Percentiles rank a stretch among this genome's conserved stretches.
These are phyloP conservation scores for Breviolum minutum DNA, from an alignment of 73 alveolate species.

Conservation along the genomic window DNA sequence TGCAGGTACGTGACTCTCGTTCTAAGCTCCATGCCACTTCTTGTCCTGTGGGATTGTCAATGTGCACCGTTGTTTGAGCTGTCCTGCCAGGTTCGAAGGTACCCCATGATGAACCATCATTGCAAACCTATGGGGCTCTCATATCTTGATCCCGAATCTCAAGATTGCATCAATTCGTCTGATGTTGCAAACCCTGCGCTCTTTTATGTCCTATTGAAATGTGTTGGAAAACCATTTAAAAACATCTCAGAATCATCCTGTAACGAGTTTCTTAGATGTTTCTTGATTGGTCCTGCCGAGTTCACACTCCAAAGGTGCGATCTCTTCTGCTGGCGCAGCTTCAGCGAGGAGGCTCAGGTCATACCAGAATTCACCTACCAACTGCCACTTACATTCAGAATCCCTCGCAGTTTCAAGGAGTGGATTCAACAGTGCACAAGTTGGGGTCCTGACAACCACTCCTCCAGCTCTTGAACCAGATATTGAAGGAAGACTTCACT, in stretches of 20 bases:
- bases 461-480: too few species aligned
- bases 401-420: too few species aligned
- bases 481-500: too few species aligned
- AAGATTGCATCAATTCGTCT: too few species aligned
- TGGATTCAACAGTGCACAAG: neutral
- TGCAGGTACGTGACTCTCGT: neutral
- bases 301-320: slow-evolving; percentile 98
- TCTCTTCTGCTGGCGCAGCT: slow-evolving; percentile 98
- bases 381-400: too few species aligned
- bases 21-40: slow-evolving; percentile 95
- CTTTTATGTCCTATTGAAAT: neutral
- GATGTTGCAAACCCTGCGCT: neutral
- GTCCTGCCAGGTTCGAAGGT: slow-evolving; percentile 13
- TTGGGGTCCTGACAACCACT: too few species aligned
- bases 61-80: slow-evolving; percentile 96
- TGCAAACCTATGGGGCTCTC: neutral
- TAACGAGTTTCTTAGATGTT: neutral
- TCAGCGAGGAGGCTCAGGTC: slow-evolving; percentile 98
- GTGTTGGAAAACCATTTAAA: neutral
- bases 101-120: neutral
- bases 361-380: slow-evolving; percentile 98
- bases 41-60: slow-evolving; percentile 98
- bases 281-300: slow-evolving; percentile 98
- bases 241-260: neutral
- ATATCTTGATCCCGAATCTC: too few species aligned